Base-by-base conservation (phyloP, 2,329 filamentous ascomycete genomes). In the Fusarium armeniacum region DNA sequence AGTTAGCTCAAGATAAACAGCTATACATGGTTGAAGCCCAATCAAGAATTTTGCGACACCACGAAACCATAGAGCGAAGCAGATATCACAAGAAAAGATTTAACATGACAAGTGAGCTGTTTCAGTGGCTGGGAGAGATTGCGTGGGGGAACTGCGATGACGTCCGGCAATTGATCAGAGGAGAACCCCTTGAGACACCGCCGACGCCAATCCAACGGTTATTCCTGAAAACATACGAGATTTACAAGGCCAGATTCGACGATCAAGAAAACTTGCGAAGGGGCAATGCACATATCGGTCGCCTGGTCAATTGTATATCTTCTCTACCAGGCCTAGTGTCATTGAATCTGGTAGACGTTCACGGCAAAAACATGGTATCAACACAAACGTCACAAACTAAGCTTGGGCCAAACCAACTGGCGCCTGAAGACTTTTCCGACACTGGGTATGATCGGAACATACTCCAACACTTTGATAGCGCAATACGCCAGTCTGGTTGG, bases 201-300 rank as follows among this genome's bases (percentile, higher is more conserved):
- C 22, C 44, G 16, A 61, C 44, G 2, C 58, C 52, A 11, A 38
- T 61, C 11, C 58, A 61, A 16, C 50, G 7, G 8, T n/a, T 61
- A 9, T 58, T 58, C 5, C 16, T 26, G 30, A 49, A 20, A 15
- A 6, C 18, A 4, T 61, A 61, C 32, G 44, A 58, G 1, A 30
- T 61, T 10, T 61, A 61, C 30, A 20, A 38, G 12, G 36, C 41
- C 2, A 57, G n/a, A 15, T 50, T 35, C 9, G n/a, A 50, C 0
- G 36, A 58, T 11, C 58, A 61, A 6, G 13, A 61, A 6, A 22
- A 22, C 13, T 44, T 61, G 11, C 16, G 52, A 44, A 55, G 28
- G 10, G 4, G 50, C 5, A 36, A 61, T 12, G n/a, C 32, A 43
- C 58, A 61, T 33, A 30, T 61, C n/a, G 5, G 12, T 20, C 58